Evolutionary conservation across 257 asterid species (phyloP).

Genomic region (Nicotiana otophora): DNA sequence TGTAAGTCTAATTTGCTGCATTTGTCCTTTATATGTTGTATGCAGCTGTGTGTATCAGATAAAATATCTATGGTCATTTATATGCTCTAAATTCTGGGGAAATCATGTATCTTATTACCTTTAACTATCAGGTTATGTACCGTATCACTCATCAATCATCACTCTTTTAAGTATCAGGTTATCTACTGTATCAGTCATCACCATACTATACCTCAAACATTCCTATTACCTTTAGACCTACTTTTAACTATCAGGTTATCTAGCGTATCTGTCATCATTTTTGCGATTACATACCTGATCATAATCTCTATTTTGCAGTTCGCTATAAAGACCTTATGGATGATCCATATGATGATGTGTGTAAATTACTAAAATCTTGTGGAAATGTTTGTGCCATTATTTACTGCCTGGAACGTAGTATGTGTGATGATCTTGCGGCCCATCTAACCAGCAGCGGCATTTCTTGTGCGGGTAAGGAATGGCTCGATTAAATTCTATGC

Average conservation of each 20-base stretch:
- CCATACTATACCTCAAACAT: not conserved
- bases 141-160: not conserved
- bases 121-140: not conserved
- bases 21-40: not conserved
- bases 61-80: not conserved
- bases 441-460: slow-evolving; percentile 64
- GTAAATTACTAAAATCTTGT: slow-evolving; percentile 67
- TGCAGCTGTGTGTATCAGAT: not conserved
- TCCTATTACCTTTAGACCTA: not conserved
- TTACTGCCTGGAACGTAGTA: slow-evolving; percentile 90
- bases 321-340: slow-evolving; percentile 89
- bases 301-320: slow-evolving; percentile 48
- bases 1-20: not conserved
- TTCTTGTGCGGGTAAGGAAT: slow-evolving; percentile 75
- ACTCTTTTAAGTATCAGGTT: not conserved
- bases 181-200: not conserved
- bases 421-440: slow-evolving; percentile 80
- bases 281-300: slow-evolving; percentile 12
- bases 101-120: not conserved
- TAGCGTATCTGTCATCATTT: not conserved
- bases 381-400: slow-evolving; percentile 82
- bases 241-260: not conserved
- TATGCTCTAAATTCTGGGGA: not conserved
- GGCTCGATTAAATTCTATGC: slow-evolving; percentile 2
- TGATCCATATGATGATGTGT: slow-evolving; percentile 73